A percentile compares a stretch with the other conserved stretches of the same genome.
These are phyloP conservation scores for Phoenix dactylifera DNA, from an alignment of 176 grass and related monocot genomes.

Conservation along the genomic window DNA sequence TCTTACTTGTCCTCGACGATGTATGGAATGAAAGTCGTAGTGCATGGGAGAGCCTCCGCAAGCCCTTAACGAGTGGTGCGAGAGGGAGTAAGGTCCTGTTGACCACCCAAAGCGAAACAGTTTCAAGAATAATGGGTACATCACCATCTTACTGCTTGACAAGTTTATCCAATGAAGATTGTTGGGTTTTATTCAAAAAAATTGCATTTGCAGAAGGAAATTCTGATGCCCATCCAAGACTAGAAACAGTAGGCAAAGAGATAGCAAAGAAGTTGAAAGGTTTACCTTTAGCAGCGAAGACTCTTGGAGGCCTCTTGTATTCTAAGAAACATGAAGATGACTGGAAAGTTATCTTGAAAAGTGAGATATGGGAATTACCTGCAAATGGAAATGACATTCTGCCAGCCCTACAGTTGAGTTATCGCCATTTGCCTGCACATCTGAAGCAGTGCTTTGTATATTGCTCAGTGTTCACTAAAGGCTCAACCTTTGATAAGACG, in stretches of 20 bases:
- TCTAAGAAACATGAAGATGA: not conserved
- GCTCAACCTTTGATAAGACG: slow-evolving; percentile 18
- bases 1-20: too few relatives aligned
- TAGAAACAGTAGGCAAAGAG: too few relatives aligned
- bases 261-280: not conserved
- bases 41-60: too few relatives aligned
- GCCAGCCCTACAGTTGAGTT: slow-evolving; percentile 13
- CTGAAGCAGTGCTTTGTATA: slow-evolving; percentile 21
- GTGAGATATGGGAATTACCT: slow-evolving; percentile 14
- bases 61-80: too few relatives aligned
- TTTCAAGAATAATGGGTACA: too few relatives aligned
- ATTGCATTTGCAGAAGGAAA: not conserved
- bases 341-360: not conserved
- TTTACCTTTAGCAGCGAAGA: slow-evolving; percentile 16
- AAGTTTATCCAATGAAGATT: not conserved
- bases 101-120: too few relatives aligned
- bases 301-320: slow-evolving; percentile 12
- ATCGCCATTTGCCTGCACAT: slow-evolving; percentile 10
- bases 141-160: too few relatives aligned
- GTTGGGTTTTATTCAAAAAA: not conserved
- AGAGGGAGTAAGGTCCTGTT: too few relatives aligned
- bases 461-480: slow-evolving; percentile 33
- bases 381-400: slow-evolving; percentile 6
- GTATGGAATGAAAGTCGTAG: too few relatives aligned
- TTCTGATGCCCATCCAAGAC: not conserved